Base-by-base conservation (phyloP, 2,329 filamentous ascomycete genomes). In the Peltaster fructicola region DNA sequence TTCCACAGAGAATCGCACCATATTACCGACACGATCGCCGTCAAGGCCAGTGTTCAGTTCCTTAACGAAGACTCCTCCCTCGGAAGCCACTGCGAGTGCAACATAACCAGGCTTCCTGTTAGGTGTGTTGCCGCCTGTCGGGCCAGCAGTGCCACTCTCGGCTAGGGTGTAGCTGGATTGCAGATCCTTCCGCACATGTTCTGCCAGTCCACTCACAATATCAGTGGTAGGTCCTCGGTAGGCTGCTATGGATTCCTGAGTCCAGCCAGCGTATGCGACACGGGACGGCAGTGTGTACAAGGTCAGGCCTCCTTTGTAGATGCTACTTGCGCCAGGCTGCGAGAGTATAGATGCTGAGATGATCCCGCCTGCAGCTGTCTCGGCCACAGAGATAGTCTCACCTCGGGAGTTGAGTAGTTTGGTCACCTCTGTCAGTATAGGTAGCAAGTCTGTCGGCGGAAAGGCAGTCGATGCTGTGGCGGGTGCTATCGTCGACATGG, bases 131-230 rank as follows among this genome's bases (percentile, higher is more conserved):
- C 68, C 68, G 8, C 63, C 65, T 1, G 63, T 69, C 6, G 69
- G 69, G 1, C 69, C 69, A n/a, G 68, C 69, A 2, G 68, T 73
- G 1, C 69, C 69, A 25, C 60, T 66, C 52, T 73, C 67, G 27
- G 54, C 56, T 6, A 73, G 39, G 6, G 60, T 59, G 39, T 71
- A 73, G 10, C 65, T 70, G 29, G 57, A 59, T 5, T 53, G 52
- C 14, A 73, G 44, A 21, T 57, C 63, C n/a, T 39, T 47, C n/a
- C 68, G 48, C 14, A 68, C 61, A 36, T 69, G 59, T 19, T 56
- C 54, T 1, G 68, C 69, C 6, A 74, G 40, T 0, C 57, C 61
- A 1, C 52, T 48, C 3, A 73, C 68, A 25, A 73, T 55, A 2
- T 59, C 56, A 0, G 65, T 56, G 2, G 64, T 72, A 1, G 69